A percentile compares a stretch with the other conserved stretches of the same genome.
Evolutionary conservation across 2,329 filamentous ascomycete genomes (phyloP).

Genomic region (Diaporthe destruens): DNA sequence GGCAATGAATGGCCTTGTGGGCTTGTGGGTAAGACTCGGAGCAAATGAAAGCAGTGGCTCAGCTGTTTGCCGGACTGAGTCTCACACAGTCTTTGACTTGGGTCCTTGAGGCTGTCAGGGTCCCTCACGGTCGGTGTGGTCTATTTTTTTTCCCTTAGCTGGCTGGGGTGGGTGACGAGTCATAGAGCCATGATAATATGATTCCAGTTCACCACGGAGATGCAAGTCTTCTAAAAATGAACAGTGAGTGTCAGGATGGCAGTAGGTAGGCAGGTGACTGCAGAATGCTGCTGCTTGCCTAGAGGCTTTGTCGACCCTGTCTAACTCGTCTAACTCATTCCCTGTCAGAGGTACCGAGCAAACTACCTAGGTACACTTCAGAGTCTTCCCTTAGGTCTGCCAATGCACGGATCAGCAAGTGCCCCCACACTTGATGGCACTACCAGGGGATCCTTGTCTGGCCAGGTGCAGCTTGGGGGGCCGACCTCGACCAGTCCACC

Average conservation of each 20-base stretch:
- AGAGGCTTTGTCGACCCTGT: not conserved
- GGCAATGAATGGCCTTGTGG: not conserved
- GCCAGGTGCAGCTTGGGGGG: not conserved
- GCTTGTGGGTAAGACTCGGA: too few species aligned
- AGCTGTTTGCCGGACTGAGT: not conserved
- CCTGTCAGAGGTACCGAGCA: not conserved
- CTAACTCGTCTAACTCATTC: too few species aligned
- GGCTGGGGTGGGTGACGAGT: constrained; percentile 22
- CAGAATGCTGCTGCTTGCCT: not conserved
- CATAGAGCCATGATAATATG: constrained; percentile 7
- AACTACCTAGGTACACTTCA: not conserved
- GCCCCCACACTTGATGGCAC: constrained; percentile 15
- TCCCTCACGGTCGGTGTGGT: constrained; percentile 23
- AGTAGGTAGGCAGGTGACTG: not conserved
- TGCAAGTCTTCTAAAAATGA: not conserved
- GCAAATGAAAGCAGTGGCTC: not conserved
- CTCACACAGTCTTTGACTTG: not conserved
- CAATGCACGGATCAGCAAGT: constrained; percentile 28
- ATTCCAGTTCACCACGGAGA: not conserved
- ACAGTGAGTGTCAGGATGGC: not conserved
- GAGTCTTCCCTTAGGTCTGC: not conserved
- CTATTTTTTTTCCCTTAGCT: not conserved
- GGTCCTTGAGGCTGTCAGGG: constrained; percentile 36
- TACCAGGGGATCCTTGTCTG: constrained; percentile 15
- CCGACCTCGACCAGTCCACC: not conserved